These are phyloP conservation scores for Penicillium sp. DNA, from an alignment of 2,329 filamentous ascomycete species.

Conservation along the genomic window DNA sequence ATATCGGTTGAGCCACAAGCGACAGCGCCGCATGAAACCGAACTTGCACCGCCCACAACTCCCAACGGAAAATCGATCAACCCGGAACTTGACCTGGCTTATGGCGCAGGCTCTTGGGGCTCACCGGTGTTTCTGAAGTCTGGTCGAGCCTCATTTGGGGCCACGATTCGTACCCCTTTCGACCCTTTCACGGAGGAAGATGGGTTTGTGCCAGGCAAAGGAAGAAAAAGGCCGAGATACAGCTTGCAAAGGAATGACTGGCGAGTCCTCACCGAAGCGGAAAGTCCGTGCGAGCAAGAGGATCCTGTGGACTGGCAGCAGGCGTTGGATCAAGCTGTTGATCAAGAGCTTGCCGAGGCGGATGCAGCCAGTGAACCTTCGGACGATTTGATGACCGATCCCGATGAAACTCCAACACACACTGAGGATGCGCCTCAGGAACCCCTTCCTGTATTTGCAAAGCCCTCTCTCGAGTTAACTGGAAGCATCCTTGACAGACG, in stretches of 20 bases:
- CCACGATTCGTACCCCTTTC: slow-evolving; percentile 61
- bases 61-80: slow-evolving; percentile 22
- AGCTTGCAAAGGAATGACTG: slow-evolving; percentile 67
- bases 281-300: slow-evolving; percentile 62
- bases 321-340: slow-evolving; percentile 29
- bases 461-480: slow-evolving; percentile 18
- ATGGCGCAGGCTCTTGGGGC: slow-evolving; percentile 58
- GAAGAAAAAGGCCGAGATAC: slow-evolving; percentile 69
- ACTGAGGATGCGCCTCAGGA: slow-evolving; percentile 6
- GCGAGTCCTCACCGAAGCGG: slow-evolving; percentile 70
- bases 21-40: slow-evolving; percentile 23
- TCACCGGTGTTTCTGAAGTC: slow-evolving; percentile 81
- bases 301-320: slow-evolving; percentile 28
- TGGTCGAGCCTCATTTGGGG: slow-evolving; percentile 66
- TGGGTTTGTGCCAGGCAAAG: slow-evolving; percentile 58
- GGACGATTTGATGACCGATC: neutral
- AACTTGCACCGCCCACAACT: slow-evolving; percentile 25
- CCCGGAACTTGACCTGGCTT: neutral
- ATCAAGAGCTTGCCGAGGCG: slow-evolving; percentile 24
- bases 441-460: slow-evolving; percentile 14
- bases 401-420: neutral
- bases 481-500: slow-evolving; percentile 13
- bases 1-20: slow-evolving; percentile 55
- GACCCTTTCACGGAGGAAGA: slow-evolving; percentile 70
- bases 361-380: neutral